phyloP scores from a whole-genome alignment of 371 early-diverging fungal species.

The Syncephalastrum monosporum region DNA sequence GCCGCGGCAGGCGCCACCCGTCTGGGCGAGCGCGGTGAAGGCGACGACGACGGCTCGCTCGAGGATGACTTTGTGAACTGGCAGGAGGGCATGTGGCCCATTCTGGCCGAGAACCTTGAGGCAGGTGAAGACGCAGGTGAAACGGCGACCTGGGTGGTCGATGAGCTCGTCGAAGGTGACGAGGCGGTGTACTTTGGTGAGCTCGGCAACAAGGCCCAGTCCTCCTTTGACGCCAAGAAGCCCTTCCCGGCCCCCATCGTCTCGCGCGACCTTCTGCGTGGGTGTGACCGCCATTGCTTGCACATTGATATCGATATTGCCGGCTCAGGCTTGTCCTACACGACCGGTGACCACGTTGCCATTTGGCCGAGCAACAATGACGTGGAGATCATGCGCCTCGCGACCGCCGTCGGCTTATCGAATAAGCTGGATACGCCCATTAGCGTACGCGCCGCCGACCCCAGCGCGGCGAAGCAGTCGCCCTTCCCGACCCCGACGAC shows the following conservation, averaged over 20 bases:
- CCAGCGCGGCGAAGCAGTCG: conserved; percentile 53
- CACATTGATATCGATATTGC: conserved; percentile 87
- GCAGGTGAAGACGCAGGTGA: conserved; percentile 2
- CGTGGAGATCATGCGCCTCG: conserved; percentile 61
- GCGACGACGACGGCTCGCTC: conserved; percentile 90
- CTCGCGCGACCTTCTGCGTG: conserved; percentile 60
- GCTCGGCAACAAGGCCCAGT: conserved; percentile 43
- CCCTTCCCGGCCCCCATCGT: conserved; percentile 66
- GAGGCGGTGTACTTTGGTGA: conserved; percentile 50
- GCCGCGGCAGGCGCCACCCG: conserved; percentile 69
- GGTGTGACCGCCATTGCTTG: conserved; percentile 72
- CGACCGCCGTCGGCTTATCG: conserved; percentile 52
- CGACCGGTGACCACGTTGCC: conserved; percentile 91
- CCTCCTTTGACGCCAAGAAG: conserved; percentile 66
- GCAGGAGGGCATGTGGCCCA: conserved; percentile 78
- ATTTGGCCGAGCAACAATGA: conserved; percentile 84
- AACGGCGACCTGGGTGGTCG: conserved; percentile 9
- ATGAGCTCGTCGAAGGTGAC: conserved; percentile 13
- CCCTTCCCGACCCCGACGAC: conserved; percentile 86
- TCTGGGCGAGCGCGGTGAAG: conserved; percentile 80
- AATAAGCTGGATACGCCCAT: conserved; percentile 63
- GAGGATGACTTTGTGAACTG: conserved; percentile 92
- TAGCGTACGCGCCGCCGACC: conserved; percentile 53
- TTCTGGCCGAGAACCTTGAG: conserved; percentile 30
- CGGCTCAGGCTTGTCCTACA: conserved; percentile 75